Evolutionary conservation across 1,284 basidiomycete species (phyloP).

Genomic region (Tetrapyrgos nigripes): DNA sequence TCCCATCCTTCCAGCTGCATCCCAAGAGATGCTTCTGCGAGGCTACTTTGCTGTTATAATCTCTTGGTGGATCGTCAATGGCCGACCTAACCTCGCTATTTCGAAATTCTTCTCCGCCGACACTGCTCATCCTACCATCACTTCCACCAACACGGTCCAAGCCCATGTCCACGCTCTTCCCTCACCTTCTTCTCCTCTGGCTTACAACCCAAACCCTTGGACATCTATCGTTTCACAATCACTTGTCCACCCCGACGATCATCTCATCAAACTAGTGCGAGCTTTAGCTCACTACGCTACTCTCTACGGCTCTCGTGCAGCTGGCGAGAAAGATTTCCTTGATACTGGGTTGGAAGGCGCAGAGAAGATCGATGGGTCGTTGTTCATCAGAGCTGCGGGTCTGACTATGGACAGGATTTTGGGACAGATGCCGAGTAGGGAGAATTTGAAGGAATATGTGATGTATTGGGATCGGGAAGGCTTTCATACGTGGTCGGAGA

Average conservation of each 20-base stretch:
- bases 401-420: constrained; percentile 35
- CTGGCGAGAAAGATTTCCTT: constrained; percentile 23
- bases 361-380: constrained; percentile 58
- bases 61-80: constrained; percentile 46
- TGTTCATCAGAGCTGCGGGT: constrained; percentile 59
- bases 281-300: constrained; percentile 55
- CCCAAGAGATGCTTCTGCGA: constrained; percentile 49
- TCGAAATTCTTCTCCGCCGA: constrained; percentile 42
- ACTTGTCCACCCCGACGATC: constrained; percentile 60
- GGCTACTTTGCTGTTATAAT: constrained; percentile 47
- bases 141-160: neutral
- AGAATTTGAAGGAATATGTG: neutral
- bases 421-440: neutral
- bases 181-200: constrained; percentile 15
- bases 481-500: neutral
- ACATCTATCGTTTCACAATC: constrained; percentile 52
- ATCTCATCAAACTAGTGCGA: constrained; percentile 62
- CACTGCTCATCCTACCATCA: constrained; percentile 31
- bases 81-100: constrained; percentile 47
- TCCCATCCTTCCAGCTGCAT: constrained; percentile 40
- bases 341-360: constrained; percentile 48
- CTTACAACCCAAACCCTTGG: constrained; percentile 60
- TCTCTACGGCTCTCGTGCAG: constrained; percentile 42
- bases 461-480: constrained; percentile 3
- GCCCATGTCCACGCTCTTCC: neutral